Evolutionary conservation across 2,329 filamentous ascomycete genomes (phyloP), one percentile per base, ranked within the genome.

Genomic region (Harringtonia aguacate): DNA sequence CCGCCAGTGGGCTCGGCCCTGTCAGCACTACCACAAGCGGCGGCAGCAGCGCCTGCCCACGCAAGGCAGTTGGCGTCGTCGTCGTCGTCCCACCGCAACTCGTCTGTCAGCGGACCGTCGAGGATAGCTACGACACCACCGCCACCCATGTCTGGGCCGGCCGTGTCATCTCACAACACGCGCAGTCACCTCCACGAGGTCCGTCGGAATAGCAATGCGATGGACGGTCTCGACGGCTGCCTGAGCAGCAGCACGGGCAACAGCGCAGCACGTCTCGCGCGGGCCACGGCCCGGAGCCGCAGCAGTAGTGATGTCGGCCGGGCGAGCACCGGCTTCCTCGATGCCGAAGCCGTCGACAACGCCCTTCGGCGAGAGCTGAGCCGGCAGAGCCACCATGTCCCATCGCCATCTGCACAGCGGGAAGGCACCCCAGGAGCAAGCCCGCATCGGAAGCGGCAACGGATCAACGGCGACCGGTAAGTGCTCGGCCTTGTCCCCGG

Each of bases 391-490:
- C 46, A 47, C 24, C 44, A 41, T 21, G 35, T 38, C 15, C 31
- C 36, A n/a, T 20, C 44, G 18, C 27, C 31, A 36, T 17, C 30
- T 3, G 20, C 39, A 28, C 68, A 69, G 45, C 63, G 70, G 45
- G 72, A 77, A 44, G 71, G 69, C 49, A 71, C 72, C 1, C 68
- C 72, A 1, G 66, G 66, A 39, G 67, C 67, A 2, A 79, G 72
- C 50, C 75, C 75, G 31, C 71, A 70, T 57, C 65, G 75, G 53
- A 79, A 79, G 53, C 67, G 75, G 28, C 74, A 77, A 51, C 65
- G 75, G 45, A 73, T 79, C 50, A 75, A 78, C 49, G 75, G 70
- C 43, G 75, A 79, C 53, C 70, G 75, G 81, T 85, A 50, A 56
- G 69, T 58, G 7, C 31, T 8, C 33, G n/a, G 15, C 7, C 17